Conservation (phyloP, 805 yeast species). For the Diddensiella santjacobensis region DNA sequence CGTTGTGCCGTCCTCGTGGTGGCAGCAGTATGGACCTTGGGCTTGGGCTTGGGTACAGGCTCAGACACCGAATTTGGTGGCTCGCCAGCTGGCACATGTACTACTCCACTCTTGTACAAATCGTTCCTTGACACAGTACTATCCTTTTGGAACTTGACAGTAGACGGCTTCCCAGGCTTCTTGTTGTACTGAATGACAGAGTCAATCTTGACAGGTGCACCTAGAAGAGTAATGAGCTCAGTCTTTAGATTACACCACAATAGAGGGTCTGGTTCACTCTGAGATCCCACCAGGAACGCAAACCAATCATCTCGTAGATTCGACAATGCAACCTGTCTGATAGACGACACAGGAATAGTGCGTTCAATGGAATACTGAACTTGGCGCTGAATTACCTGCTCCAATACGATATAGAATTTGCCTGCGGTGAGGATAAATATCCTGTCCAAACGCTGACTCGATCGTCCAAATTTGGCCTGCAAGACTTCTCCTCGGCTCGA, state of each 20-base stretch:
- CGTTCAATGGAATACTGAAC: constrained; percentile 59
- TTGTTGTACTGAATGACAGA: constrained; percentile 77
- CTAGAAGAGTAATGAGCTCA: constrained; percentile 72
- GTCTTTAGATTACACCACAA: constrained; percentile 83
- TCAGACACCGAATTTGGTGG: constrained; percentile 70
- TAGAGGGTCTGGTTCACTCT: constrained; percentile 67
- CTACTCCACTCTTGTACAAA: constrained; percentile 80
- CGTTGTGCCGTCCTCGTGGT: background rate
- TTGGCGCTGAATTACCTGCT: constrained; percentile 61
- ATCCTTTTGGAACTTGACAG: constrained; percentile 65
- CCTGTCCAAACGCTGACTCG: constrained; percentile 73
- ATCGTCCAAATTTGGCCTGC: constrained; percentile 85
- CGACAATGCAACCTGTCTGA: constrained; percentile 65
- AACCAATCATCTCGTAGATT: constrained; percentile 89
- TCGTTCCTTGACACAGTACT: constrained; percentile 60
- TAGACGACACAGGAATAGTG: constrained; percentile 54
- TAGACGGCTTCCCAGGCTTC: constrained; percentile 77
- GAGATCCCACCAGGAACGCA: constrained; percentile 56
- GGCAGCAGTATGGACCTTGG: constrained; percentile 11
- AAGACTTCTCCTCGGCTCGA: constrained; percentile 79
- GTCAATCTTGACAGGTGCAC: constrained; percentile 61
- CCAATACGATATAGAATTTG: constrained; percentile 67
- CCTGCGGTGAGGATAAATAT: constrained; percentile 64
- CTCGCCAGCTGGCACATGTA: constrained; percentile 73
- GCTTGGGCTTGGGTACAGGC: constrained; percentile 58